Evolutionary conservation across 495 filamentous ascomycete species (phyloP).

Genomic region (Xanthoparmelia taractica): DNA sequence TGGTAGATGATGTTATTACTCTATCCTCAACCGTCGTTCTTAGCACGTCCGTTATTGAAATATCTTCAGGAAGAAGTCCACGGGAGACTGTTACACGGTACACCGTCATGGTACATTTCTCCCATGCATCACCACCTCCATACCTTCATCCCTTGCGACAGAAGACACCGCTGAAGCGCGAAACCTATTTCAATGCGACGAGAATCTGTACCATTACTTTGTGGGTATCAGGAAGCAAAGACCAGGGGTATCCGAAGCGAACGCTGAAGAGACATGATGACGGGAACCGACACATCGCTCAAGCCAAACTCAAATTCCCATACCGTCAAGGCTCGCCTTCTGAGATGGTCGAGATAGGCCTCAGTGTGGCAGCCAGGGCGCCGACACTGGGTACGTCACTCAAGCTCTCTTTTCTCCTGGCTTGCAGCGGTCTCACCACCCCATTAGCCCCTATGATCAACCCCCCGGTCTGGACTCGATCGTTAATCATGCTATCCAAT

Average conservation of each 20-base stretch:
- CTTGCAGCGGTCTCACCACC: slow-evolving; percentile 41
- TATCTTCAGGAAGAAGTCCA: background rate
- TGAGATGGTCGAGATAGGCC: slow-evolving; percentile 20
- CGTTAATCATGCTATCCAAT: slow-evolving; percentile 90
- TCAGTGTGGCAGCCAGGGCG: slow-evolving; percentile 21
- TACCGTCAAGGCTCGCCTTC: slow-evolving; percentile 16
- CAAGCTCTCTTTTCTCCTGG: slow-evolving; percentile 22
- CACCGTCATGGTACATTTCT: too few relatives aligned
- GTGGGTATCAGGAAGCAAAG: slow-evolving; percentile 2
- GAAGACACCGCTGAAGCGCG: background rate
- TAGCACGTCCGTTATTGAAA: background rate
- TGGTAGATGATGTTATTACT: background rate
- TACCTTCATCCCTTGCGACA: too few relatives aligned
- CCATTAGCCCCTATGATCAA: slow-evolving; percentile 52
- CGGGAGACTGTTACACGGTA: too few relatives aligned
- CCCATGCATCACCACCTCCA: background rate
- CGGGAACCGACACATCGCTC: background rate
- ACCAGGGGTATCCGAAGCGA: background rate
- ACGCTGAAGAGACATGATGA: background rate
- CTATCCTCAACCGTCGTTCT: background rate
- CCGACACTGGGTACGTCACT: slow-evolving; percentile 17
- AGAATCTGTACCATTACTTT: background rate
- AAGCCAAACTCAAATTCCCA: background rate
- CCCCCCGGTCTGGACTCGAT: slow-evolving; percentile 65
- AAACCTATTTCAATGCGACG: background rate